phyloP scores from a whole-genome alignment of 108 stramenopile genomes.

The Nitzschia inconspicua region DNA sequence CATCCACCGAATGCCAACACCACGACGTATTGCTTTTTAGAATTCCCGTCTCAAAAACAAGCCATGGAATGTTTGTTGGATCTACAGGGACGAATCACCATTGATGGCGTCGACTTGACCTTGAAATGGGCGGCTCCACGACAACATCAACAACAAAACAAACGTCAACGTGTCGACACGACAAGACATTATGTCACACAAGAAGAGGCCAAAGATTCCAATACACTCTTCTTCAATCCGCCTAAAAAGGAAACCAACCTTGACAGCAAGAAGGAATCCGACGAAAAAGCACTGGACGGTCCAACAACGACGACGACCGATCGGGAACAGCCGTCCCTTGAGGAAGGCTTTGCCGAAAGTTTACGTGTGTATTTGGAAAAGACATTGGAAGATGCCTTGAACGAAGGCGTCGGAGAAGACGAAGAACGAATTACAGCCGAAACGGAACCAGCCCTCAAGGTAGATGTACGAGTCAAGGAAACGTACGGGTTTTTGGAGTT shows the following conservation, averaged over 20 bases:
- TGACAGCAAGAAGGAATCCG: slow-evolving; percentile 3
- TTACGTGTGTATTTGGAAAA: slow-evolving; percentile 51
- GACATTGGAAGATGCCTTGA: slow-evolving; percentile 75
- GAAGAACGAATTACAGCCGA: slow-evolving; percentile 68
- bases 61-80: slow-evolving; percentile 61
- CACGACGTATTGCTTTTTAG: slow-evolving; percentile 72
- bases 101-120: slow-evolving; percentile 48
- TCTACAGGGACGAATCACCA: slow-evolving; percentile 39
- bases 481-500: slow-evolving; percentile 84
- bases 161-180: background rate
- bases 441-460: slow-evolving; percentile 78
- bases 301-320: background rate
- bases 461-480: slow-evolving; percentile 38
- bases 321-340: background rate
- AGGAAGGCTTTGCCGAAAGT: slow-evolving; percentile 21
- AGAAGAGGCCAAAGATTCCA: slow-evolving; percentile 71
- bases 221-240: slow-evolving; percentile 68
- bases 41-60: slow-evolving; percentile 67
- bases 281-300: background rate
- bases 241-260: slow-evolving; percentile 26
- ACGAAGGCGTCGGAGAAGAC: slow-evolving; percentile 37
- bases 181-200: slow-evolving; percentile 61
- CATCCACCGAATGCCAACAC: slow-evolving; percentile 39
- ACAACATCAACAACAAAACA: slow-evolving; percentile 8
- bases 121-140: slow-evolving; percentile 71